Evolutionary conservation across 1,284 basidiomycete genomes (phyloP), one percentile per base, ranked within the genome.

Genomic region (Apiotrichum sp.): DNA sequence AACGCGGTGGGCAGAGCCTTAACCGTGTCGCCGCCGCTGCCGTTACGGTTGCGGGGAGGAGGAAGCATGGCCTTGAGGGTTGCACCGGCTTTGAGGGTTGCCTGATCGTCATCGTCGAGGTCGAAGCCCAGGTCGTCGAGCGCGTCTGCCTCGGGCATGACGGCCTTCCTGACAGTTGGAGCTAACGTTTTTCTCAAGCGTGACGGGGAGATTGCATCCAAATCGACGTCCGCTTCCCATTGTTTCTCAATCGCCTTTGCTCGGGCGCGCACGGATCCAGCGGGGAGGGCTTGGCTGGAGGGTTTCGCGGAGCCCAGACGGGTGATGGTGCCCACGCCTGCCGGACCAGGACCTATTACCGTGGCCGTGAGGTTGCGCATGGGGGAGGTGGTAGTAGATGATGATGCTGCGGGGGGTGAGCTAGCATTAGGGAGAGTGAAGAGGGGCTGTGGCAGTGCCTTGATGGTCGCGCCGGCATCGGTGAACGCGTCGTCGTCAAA

Each of bases 61-160:
- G 71, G 72, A 11, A 74, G 56, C 56, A 69, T 62, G 10, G 70
- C 72, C 63, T 70, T 72, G 52, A 72, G 57, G 6, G 69, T 71
- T 0, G 67, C 68, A 8, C 70, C 66, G 8, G 72, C 73, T 59
- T 71, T 73, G 40, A 76, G 52, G 1, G 73, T 74, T 11, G 65
- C 68, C 47, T 74, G 66, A 43, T 70, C 61, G 14, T 69, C 69
- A n/a, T 72, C 67, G n/a, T 66, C 65, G 8, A 70, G 55, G 41
- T 69, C 67, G 31, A 67, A 62, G 42, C 65, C 72, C 8, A 74
- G 59, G 41, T 68, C 68, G 56, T 74, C 72, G 35, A 72, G 60
- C 0, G 65, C 71, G 45, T 69, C 59, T 10, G 67, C 51, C 8
- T 64, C 66, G 16, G 67, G 59, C 52, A 67, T 60, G 58, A 56